Conservation (phyloP, 2,329 filamentous ascomycete species). For the Mycosphaerella arachidis region DNA sequence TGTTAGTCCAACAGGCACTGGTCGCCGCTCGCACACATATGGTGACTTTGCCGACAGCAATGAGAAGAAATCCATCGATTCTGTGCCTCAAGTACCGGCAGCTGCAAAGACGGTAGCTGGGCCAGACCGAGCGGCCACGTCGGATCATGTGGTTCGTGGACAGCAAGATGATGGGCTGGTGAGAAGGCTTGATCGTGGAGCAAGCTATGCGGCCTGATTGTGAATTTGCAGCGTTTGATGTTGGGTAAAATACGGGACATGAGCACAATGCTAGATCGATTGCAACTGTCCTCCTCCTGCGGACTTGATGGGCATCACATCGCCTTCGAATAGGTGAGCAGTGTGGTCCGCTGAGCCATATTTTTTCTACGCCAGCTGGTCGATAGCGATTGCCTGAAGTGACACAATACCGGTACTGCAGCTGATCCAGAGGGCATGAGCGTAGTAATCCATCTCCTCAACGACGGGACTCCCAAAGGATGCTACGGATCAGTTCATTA, state of each 20-base stretch:
- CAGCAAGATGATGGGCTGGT: constrained; percentile 3
- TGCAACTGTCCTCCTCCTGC: no score
- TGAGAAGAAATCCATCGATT: background rate
- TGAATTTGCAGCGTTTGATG: background rate
- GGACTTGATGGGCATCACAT: no score
- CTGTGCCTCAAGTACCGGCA: background rate
- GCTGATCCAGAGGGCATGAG: no score
- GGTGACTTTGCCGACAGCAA: background rate
- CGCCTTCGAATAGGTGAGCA: no score
- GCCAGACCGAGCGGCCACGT: background rate
- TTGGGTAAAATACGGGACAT: background rate
- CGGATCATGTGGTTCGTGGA: background rate
- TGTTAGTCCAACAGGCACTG: background rate
- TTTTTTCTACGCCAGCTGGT: no score
- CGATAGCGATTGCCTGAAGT: no score
- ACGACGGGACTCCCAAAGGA: no score
- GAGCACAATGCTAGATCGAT: background rate
- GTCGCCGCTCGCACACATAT: background rate
- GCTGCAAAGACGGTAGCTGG: background rate
- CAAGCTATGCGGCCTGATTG: constrained; percentile 11
- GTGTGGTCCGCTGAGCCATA: no score
- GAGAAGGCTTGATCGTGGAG: constrained; percentile 5
- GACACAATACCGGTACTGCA: no score
- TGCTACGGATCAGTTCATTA: no score
- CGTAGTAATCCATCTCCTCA: no score